Percentiles rank a stretch among this genome's conserved stretches.
Conservation (phyloP, 2,329 filamentous ascomycete species). For the Cordyceps militaris region DNA sequence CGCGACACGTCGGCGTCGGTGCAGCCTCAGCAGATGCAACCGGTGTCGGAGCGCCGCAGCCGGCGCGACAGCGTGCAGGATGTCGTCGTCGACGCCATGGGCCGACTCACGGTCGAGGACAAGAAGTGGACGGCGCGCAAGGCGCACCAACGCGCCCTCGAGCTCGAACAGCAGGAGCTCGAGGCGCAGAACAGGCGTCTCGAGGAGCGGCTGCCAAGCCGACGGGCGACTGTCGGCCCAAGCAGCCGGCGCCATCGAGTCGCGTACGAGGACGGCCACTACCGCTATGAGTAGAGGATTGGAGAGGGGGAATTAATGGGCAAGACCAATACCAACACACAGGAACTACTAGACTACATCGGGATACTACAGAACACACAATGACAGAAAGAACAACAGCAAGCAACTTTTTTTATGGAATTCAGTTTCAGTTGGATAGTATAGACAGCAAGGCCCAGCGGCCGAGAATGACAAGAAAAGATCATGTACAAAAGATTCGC, state of each 20-base stretch:
- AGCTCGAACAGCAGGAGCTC: constrained; percentile 25
- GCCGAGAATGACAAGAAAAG: not conserved
- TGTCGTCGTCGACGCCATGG: constrained; percentile 25
- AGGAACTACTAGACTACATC: not conserved
- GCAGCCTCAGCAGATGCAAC: not conserved
- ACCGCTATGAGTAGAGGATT: constrained; percentile 25
- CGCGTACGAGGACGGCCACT: constrained; percentile 32
- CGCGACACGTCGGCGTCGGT: constrained; percentile 16
- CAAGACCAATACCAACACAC: not conserved
- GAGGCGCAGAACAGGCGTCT: constrained; percentile 29
- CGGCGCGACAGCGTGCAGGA: constrained; percentile 21
- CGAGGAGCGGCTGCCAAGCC: constrained; percentile 32
- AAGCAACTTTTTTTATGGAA: not conserved
- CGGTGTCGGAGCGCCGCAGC: not conserved
- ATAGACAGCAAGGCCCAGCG: not conserved
- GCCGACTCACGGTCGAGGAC: constrained; percentile 26
- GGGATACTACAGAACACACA: not conserved
- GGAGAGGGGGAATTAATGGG: not conserved
- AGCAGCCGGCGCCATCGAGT: constrained; percentile 30
- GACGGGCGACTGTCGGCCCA: constrained; percentile 30
- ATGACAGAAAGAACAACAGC: not conserved
- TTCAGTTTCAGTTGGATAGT: not conserved
- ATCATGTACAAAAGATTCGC: not conserved
- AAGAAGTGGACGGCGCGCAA: constrained; percentile 27
- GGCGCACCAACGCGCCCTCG: constrained; percentile 19